These are phyloP conservation scores for Nigrospora osmanthi DNA, from an alignment of 2,329 filamentous ascomycete genomes.

Conservation along the genomic window DNA sequence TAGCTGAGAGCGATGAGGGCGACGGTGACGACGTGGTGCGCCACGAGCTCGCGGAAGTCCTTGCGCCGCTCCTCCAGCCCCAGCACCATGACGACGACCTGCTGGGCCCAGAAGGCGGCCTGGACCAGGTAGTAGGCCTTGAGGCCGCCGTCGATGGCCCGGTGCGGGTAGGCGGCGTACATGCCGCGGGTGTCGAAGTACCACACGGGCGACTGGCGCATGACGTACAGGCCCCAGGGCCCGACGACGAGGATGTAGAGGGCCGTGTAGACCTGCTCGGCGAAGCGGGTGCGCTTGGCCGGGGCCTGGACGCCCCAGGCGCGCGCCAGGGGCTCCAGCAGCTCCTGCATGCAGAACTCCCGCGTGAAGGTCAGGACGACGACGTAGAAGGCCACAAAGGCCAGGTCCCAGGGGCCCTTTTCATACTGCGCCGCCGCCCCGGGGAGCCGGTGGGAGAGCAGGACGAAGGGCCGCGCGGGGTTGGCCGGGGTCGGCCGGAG, in stretches of 20 bases:
- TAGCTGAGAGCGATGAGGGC: slow-evolving; percentile 62
- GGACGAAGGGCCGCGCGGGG: background rate
- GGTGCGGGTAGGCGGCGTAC: background rate
- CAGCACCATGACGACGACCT: background rate
- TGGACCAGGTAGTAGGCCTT: background rate
- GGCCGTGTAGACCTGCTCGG: background rate
- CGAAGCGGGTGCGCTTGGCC: background rate
- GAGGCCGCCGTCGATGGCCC: background rate
- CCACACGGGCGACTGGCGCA: background rate
- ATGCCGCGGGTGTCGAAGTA: background rate
- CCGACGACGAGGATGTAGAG: background rate
- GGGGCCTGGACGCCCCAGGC: background rate
- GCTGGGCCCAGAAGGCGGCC: background rate
- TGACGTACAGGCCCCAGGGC: background rate
- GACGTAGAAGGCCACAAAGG: background rate
- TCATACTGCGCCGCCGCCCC: background rate
- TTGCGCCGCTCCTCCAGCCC: background rate
- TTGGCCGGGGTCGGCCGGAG: background rate
- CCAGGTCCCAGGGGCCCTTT: background rate
- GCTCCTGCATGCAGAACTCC: background rate
- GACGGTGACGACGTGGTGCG: slow-evolving; percentile 65
- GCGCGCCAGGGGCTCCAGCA: background rate
- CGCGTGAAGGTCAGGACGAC: background rate
- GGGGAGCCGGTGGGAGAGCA: background rate
- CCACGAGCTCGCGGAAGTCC: slow-evolving; percentile 36